Percentiles rank a stretch among this genome's conserved stretches.
These are phyloP conservation scores for Helicostylum pulchrum DNA, from an alignment of 192 early-diverging fungal species.

Conservation along the genomic window DNA sequence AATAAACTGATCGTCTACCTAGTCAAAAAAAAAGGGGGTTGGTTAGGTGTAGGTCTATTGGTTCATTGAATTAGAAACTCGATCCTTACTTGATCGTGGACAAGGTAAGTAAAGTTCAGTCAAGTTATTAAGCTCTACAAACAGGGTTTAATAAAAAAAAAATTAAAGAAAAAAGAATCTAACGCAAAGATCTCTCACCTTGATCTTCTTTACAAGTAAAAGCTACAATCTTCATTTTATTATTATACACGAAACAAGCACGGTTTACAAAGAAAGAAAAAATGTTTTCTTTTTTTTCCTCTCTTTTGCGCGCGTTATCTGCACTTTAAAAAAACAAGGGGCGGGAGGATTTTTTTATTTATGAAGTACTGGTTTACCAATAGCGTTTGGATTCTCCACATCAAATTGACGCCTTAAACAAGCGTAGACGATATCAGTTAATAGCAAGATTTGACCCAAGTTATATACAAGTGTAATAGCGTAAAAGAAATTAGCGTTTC, in stretches of 20 bases:
- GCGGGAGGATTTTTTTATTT: conserved; percentile 11
- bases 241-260: too few relatives aligned
- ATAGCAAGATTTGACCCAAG: conserved; percentile 78
- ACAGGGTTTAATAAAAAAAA: background rate
- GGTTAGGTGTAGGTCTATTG: background rate
- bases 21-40: background rate
- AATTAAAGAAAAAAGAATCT: too few relatives aligned
- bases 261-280: too few relatives aligned
- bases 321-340: too few relatives aligned
- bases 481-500: conserved; percentile 98
- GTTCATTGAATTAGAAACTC: background rate
- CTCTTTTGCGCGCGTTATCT: too few relatives aligned
- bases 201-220: too few relatives aligned
- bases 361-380: conserved; percentile 48
- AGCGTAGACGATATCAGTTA: conserved; percentile 84
- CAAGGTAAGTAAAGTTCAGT: conserved; percentile 8
- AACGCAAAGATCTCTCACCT: too few relatives aligned
- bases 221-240: too few relatives aligned
- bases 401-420: conserved; percentile 80
- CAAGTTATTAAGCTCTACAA: conserved; percentile 10
- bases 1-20: conserved; percentile 7
- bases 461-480: conserved; percentile 93
- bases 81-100: conserved; percentile 10
- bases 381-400: conserved; percentile 49
- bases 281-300: too few relatives aligned